A percentile compares a stretch with the other conserved stretches of the same genome.
Evolutionary conservation across 768 basidiomycete genomes (phyloP).

Genomic region (Lactarius tabidus): DNA sequence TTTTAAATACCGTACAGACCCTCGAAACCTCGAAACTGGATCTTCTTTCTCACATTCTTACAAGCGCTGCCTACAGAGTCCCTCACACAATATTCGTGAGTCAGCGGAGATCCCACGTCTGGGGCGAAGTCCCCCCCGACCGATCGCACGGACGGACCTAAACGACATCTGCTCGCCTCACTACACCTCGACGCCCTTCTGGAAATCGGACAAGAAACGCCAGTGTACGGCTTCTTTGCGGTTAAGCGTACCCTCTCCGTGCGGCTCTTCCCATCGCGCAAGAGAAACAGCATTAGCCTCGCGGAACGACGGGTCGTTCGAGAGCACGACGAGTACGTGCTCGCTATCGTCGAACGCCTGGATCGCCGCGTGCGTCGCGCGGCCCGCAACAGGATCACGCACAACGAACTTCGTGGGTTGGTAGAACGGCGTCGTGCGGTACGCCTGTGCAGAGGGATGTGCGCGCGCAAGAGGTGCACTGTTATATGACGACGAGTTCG

Average conservation of each 20-base stretch:
- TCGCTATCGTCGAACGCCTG: neutral
- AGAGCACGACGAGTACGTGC: neutral
- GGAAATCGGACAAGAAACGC: neutral
- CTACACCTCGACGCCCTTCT: neutral
- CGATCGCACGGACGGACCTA: no score
- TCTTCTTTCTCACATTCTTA: no score
- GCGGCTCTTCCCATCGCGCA: neutral
- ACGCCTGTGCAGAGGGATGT: no score
- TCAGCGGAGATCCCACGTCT: no score
- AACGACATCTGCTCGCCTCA: no score
- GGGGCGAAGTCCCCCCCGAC: no score
- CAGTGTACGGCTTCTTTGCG: neutral
- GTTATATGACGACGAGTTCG: no score
- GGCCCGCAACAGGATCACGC: neutral
- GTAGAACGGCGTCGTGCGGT: neutral
- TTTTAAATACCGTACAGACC: no score
- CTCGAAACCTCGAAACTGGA: no score
- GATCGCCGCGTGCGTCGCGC: neutral
- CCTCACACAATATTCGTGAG: no score
- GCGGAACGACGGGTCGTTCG: neutral
- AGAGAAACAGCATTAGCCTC: neutral
- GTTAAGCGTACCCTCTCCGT: neutral
- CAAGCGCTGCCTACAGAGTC: no score
- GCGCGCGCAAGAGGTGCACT: no score
- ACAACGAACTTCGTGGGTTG: neutral